These are phyloP conservation scores for Suillus paluster DNA, from an alignment of 768 basidiomycete species.

Conservation along the genomic window DNA sequence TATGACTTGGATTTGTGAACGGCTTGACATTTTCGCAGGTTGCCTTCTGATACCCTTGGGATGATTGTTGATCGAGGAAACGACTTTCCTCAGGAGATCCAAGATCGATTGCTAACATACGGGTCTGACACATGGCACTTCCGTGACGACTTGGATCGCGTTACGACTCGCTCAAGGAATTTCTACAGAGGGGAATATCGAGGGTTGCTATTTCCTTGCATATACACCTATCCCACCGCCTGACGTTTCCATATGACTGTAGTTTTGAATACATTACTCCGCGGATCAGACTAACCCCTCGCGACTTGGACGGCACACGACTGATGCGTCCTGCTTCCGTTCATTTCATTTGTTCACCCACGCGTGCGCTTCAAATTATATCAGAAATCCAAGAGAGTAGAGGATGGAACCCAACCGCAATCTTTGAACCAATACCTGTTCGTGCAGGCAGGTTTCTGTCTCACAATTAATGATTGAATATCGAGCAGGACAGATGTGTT, in stretches of 20 bases:
- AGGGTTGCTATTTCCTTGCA: slow-evolving; percentile 47
- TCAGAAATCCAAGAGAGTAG: slow-evolving; percentile 58
- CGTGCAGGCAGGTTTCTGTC: slow-evolving; percentile 26
- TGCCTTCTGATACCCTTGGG: slow-evolving; percentile 64
- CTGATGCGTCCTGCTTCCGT: slow-evolving; percentile 57
- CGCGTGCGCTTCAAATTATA: slow-evolving; percentile 67
- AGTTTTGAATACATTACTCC: slow-evolving; percentile 84
- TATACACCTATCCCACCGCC: not conserved
- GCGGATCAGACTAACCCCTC: slow-evolving; percentile 69
- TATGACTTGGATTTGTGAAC: not conserved
- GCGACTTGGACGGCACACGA: slow-evolving; percentile 60
- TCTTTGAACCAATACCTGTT: slow-evolving; percentile 91
- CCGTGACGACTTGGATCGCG: slow-evolving; percentile 54
- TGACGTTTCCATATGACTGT: slow-evolving; percentile 8
- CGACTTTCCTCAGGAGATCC: slow-evolving; percentile 71
- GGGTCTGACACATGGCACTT: slow-evolving; percentile 82
- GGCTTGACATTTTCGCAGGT: slow-evolving; percentile 45
- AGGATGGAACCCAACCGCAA: slow-evolving; percentile 66
- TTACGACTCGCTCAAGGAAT: slow-evolving; percentile 78
- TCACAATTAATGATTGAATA: slow-evolving; percentile 6
- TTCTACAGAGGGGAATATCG: slow-evolving; percentile 74
- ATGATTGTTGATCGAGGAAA: slow-evolving; percentile 85
- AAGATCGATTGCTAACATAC: slow-evolving; percentile 58
- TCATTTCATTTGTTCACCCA: slow-evolving; percentile 88
- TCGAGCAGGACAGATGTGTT: slow-evolving; percentile 68